Evolutionary conservation across 148 eudicot species (phyloP).

Genomic region (Pouteria glomerata): DNA sequence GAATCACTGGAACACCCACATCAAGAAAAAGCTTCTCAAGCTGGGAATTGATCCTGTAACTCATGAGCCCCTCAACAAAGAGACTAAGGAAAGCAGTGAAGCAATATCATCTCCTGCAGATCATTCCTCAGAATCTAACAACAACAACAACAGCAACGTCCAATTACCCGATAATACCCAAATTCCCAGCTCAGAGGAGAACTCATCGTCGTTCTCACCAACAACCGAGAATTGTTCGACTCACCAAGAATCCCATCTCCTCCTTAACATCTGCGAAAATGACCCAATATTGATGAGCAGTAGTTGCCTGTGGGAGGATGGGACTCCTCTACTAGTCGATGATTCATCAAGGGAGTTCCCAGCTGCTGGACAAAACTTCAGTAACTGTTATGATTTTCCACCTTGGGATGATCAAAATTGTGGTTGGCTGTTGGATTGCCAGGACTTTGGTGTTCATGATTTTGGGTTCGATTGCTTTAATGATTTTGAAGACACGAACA

Average conservation of each 20-base stretch:
- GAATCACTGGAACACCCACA: slow-evolving; percentile 95
- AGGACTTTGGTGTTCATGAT: slow-evolving; percentile 73
- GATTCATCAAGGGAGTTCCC: slow-evolving; percentile 43
- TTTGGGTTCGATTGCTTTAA: slow-evolving; percentile 50
- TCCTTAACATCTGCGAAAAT: slow-evolving; percentile 26
- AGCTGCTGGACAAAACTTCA: slow-evolving; percentile 15
- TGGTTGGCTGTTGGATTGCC: slow-evolving; percentile 59
- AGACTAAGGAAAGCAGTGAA: slow-evolving; percentile 1
- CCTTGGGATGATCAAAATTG: slow-evolving; percentile 41
- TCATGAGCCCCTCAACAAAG: slow-evolving; percentile 60
- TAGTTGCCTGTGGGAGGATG: slow-evolving; percentile 49
- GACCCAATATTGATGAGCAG: slow-evolving; percentile 42
- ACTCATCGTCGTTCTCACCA: slow-evolving; percentile 23
- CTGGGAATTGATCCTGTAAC: slow-evolving; percentile 93
- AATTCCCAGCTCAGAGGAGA: slow-evolving; percentile 12
- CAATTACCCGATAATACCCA: not conserved
- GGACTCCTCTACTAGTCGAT: slow-evolving; percentile 6
- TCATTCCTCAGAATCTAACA: not conserved
- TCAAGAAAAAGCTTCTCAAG: slow-evolving; percentile 87
- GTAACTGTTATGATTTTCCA: slow-evolving; percentile 5
- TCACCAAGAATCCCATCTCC: slow-evolving; percentile 20
- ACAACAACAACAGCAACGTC: not conserved
- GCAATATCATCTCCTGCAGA: slow-evolving; percentile 9
- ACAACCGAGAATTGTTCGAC: slow-evolving; percentile 39
- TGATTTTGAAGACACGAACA: slow-evolving; percentile 38